phyloP scores from a whole-genome alignment of 2,329 filamentous ascomycete species.

The Cladosporium sphaerospermum region DNA sequence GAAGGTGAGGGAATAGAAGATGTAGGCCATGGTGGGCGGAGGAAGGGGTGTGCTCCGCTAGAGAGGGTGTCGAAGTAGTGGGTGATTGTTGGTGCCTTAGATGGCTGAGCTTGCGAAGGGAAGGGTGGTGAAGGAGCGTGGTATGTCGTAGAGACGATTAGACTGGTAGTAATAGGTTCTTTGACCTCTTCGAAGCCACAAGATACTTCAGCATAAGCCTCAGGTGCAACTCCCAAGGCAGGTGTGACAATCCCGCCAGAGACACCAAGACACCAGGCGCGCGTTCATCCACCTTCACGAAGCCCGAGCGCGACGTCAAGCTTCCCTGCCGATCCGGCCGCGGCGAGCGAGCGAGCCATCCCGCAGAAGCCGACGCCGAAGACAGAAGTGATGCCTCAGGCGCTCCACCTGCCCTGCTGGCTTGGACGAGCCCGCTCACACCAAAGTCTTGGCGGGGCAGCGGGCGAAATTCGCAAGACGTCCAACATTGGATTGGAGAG shows the following conservation, averaged over 20 bases:
- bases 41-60: neutral
- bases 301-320: neutral
- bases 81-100: neutral
- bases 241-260: neutral
- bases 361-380: neutral
- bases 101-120: neutral
- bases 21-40: slow-evolving; percentile 59
- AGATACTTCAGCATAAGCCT: neutral
- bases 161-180: neutral
- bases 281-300: neutral
- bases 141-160: neutral
- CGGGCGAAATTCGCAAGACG: no score
- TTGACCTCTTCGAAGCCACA: neutral
- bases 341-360: neutral
- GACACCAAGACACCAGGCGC: neutral
- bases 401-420: neutral
- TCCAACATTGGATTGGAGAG: neutral
- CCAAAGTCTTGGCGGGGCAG: neutral
- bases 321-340: slow-evolving; percentile 5
- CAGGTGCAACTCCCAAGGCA: neutral
- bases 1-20: slow-evolving; percentile 73
- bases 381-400: neutral
- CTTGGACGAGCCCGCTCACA: neutral
- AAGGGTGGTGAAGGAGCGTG: neutral
- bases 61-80: neutral